Evolutionary conservation across 2,329 filamentous ascomycete genomes (phyloP).

Genomic region (Gaeumannomyces sp.): DNA sequence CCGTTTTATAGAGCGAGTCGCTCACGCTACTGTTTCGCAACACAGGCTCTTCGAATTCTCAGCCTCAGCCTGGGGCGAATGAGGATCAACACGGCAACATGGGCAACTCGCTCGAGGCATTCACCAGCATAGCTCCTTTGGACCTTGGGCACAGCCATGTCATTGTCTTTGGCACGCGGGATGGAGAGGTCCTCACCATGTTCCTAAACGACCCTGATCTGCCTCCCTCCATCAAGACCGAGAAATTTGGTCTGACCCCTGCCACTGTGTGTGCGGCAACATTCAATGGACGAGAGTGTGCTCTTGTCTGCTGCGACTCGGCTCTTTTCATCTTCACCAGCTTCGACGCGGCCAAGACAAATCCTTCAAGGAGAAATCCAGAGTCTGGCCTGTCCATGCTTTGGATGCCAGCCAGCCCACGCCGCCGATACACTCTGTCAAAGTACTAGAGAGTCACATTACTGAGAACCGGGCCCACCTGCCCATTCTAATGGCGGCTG

Average conservation of each 20-base stretch:
- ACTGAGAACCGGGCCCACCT: conserved; percentile 32
- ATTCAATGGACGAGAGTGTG: conserved; percentile 19
- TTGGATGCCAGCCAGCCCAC: conserved; percentile 38
- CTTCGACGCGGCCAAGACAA: conserved; percentile 22
- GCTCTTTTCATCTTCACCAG: conserved; percentile 37
- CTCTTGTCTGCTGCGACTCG: conserved; percentile 44
- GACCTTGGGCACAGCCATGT: conserved; percentile 19
- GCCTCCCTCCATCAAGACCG: conserved; percentile 18
- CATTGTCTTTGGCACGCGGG: conserved; percentile 42
- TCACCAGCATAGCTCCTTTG: conserved; percentile 37
- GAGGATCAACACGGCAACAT: not conserved
- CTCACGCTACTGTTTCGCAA: not conserved
- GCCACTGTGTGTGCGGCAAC: conserved; percentile 17
- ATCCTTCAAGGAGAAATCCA: conserved; percentile 33
- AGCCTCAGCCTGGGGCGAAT: conserved; percentile 5
- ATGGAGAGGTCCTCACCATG: conserved; percentile 43
- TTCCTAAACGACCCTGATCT: conserved; percentile 17
- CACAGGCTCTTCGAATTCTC: not conserved
- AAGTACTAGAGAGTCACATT: conserved; percentile 34
- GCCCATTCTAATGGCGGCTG: conserved; percentile 44
- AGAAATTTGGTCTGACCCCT: conserved; percentile 21
- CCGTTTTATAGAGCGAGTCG: not conserved
- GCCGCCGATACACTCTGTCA: conserved; percentile 42
- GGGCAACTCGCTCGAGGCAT: conserved; percentile 27
- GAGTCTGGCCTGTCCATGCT: conserved; percentile 47